Base-by-base conservation (phyloP, 345 rosid genomes). In the Hypericum androsaemum region DNA sequence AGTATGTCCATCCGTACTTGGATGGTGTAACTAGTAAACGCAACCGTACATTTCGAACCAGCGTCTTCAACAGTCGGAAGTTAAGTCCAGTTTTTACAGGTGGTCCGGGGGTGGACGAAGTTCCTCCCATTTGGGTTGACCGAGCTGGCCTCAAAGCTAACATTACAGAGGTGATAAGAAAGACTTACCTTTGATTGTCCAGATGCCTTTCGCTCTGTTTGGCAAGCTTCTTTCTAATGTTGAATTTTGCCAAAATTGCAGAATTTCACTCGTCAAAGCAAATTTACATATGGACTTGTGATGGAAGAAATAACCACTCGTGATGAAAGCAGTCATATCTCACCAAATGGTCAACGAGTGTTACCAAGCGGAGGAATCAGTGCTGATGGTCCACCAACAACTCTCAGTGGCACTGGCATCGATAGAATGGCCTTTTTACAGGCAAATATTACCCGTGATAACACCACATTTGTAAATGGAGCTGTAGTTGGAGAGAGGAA, bases 41-140 rank as follows among this genome's bases (percentile, higher is more conserved):
- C 52, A 92, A 92, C 64, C 94, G 90, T n/a, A 88, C 95, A 17
- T 65, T 92, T 49, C 86, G 84, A 14, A 43, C 87, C 6, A 92
- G 95, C 74, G 81, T 94, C 77, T 92, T 92, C 70, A 92, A 92
- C 77, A 85, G 94, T 72, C 77, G 99, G 52, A 92, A 92, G 65
- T 63, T 94, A 12, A 94, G 99, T 71, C 99, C 97, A 45, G 99
- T 94, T 53, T 94, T 88, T 69, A 94, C 97, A 44, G 97, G 97
- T 56, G 99, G 99, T 43, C 95, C 97, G 3, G 94, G 95, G 62
- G 82, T 81, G 50, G 99, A 86, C 64, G 99, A 94, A 79, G 99
- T 94, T 42, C 97, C 95, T 46, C 94, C 99, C 6, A 88, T 94
- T 57, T 94, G 97, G 99, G 99, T 94, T 50, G 97, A 94, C 74